A percentile compares a stretch with the other conserved stretches of the same genome.
These are phyloP conservation scores for Hygrocybe punicea DNA, from an alignment of 768 basidiomycete species.

Conservation along the genomic window DNA sequence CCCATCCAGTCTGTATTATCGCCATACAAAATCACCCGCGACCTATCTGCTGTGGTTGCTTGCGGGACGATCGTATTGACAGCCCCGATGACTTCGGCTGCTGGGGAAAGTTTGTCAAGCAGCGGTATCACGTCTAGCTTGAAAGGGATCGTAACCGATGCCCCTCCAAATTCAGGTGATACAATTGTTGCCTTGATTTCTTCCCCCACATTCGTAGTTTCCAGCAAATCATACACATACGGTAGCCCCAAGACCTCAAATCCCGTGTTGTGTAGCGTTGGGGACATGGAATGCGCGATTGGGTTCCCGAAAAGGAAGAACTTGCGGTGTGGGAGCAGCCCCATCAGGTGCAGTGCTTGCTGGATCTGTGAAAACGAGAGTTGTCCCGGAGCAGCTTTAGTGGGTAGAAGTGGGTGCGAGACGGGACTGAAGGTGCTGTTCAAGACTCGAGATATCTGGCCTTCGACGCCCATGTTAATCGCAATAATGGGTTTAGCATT, in stretches of 20 bases:
- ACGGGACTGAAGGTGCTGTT: constrained; percentile 86
- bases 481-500: constrained; percentile 82
- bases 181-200: constrained; percentile 61
- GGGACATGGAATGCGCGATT: constrained; percentile 86
- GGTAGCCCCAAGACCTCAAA: constrained; percentile 81
- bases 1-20: constrained; percentile 98
- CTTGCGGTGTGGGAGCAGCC: constrained; percentile 65
- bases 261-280: constrained; percentile 87
- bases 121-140: constrained; percentile 87
- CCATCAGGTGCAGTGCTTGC: constrained; percentile 72
- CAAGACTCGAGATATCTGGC: constrained; percentile 87
- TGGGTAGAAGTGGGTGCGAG: constrained; percentile 83
- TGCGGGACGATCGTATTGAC: constrained; percentile 87
- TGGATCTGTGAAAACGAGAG: constrained; percentile 87
- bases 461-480: constrained; percentile 88
- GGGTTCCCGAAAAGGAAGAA: constrained; percentile 91
- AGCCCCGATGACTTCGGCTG: constrained; percentile 85
- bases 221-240: constrained; percentile 73
- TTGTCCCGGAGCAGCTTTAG: constrained; percentile 89
- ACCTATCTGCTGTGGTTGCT: constrained; percentile 36
- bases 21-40: constrained; percentile 58
- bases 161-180: constrained; percentile 82
- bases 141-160: constrained; percentile 94
- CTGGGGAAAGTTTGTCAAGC: constrained; percentile 73
- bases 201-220: constrained; percentile 64